Evolutionary conservation across 192 early-diverging fungal genomes (phyloP).

Genomic region (Entophlyctis luteolus): DNA sequence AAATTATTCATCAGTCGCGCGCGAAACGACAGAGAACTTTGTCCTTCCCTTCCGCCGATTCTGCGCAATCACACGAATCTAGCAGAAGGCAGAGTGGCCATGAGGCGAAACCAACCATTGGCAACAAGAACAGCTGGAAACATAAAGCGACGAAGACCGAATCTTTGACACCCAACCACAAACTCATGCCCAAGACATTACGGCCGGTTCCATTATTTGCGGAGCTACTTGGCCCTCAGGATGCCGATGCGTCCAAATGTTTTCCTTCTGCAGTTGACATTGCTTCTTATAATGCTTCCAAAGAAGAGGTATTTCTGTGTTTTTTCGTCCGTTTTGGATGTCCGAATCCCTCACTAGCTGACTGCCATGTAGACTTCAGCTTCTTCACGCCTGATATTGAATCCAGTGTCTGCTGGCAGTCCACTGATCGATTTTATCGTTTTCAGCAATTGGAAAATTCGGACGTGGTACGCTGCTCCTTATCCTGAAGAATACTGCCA

Average conservation of each 20-base stretch:
- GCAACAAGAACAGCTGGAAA: no score
- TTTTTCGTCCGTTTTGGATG: neutral
- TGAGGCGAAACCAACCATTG: neutral
- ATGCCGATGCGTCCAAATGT: slow-evolving; percentile 24
- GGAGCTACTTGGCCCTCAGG: slow-evolving; percentile 2
- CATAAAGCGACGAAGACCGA: neutral
- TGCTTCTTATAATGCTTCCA: slow-evolving; percentile 13
- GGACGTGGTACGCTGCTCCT: slow-evolving; percentile 99
- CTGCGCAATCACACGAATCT: neutral
- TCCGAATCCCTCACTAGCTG: no score
- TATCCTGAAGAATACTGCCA: slow-evolving; percentile 87
- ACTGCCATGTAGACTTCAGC: no score
- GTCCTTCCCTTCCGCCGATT: neutral
- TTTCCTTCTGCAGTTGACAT: slow-evolving; percentile 14
- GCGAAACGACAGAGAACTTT: no score
- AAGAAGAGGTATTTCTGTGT: slow-evolving; percentile 4
- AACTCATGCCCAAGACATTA: no score
- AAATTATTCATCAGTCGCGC: no score
- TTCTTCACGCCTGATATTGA: no score
- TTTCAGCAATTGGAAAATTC: no score
- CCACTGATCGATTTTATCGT: no score
- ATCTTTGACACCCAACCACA: no score
- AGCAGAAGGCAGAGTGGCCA: neutral
- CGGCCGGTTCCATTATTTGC: neutral
- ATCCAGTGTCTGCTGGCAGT: no score